Base-by-base conservation (phyloP, 2,329 filamentous ascomycete species). In the Penicillium sp. region DNA sequence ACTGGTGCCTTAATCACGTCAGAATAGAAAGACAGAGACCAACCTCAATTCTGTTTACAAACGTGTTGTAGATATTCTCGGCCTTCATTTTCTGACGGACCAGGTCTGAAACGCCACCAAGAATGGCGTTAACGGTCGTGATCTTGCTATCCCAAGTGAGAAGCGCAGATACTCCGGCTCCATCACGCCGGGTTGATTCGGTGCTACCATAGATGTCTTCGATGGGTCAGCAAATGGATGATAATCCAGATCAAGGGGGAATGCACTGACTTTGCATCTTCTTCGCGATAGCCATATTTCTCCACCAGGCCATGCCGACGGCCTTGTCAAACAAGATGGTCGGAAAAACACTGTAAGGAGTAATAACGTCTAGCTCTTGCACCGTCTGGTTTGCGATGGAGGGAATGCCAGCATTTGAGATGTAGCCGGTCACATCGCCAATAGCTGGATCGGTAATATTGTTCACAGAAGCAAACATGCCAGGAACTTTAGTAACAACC, bases 111-210 rank as follows among this genome's bases (percentile, higher is more conserved):
- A 77, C 75, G 0, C 77, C 78, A 1, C 76, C 77, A 4, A 79
- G 62, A 0, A 79, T 65, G 0, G 77, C 72, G 18, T 73, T 66
- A 0, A 79, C 76, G 0, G 76, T 80, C 10, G 75, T 75, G 7
- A 79, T 66, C 55, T 80, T 80, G 62, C 77, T 79, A 52, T 79
- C 78, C 78, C 78, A 80, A 1, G 75, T 78, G 2, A 79, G 67
- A 5, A 79, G 72, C 1, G 75, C 73, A 1, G 76, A 78, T 18
- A 77, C 72, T 0, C 70, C 68, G 11, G 73, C 69, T 10, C 78
- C 78, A 51, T 80, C 77, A 1, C 77, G 61, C 16, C 75, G 67
- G 5, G 74, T 74, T 1, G 75, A 75, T 61, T 79, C 78, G 2
- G 76, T 78, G 65, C 75, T 79, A 11, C 78, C 78, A 22, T 76